These are phyloP conservation scores for Eremothecium coryli DNA, from an alignment of 1,139 yeast genomes.

Conservation along the genomic window DNA sequence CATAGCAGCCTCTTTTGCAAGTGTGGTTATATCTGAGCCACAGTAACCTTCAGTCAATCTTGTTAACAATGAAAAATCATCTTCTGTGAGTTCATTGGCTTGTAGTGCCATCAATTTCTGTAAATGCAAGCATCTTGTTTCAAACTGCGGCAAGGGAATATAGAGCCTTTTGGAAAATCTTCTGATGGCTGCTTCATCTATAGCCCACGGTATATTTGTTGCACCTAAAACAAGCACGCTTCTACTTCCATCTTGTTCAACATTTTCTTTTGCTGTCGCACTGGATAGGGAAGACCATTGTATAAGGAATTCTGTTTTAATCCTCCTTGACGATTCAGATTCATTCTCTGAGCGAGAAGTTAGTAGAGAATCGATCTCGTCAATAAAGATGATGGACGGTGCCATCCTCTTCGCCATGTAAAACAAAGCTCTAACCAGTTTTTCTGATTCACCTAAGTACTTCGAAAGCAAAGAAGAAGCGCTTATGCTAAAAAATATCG, in stretches of 20 bases:
- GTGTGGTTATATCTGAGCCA: conserved; percentile 54
- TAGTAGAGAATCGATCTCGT: conserved; percentile 55
- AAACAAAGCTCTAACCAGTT: conserved; percentile 50
- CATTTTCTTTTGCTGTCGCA: conserved; percentile 39
- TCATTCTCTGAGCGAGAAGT: conserved; percentile 47
- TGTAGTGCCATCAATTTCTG: conserved; percentile 36
- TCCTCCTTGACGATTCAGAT: conserved; percentile 42
- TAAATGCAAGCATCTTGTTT: conserved; percentile 45
- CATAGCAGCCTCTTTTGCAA: conserved; percentile 70
- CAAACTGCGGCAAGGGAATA: conserved; percentile 57
- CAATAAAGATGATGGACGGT: conserved; percentile 41
- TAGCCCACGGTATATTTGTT: conserved; percentile 59
- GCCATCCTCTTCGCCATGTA: conserved; percentile 44
- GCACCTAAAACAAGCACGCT: conserved; percentile 55
- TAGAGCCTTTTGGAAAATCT: conserved; percentile 53
- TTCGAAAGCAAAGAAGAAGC: conserved; percentile 55
- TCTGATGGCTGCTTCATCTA: conserved; percentile 60
- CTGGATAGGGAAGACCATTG: conserved; percentile 59
- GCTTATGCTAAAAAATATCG: conserved; percentile 55
- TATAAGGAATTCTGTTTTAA: conserved; percentile 53
- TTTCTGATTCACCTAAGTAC: conserved; percentile 56
- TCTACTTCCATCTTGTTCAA: conserved; percentile 25
- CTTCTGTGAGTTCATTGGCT: conserved; percentile 35
- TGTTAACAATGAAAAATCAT: conserved; percentile 41
- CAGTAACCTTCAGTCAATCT: conserved; percentile 48